Conservation (phyloP, 768 basidiomycete genomes). For the Pleurotus tuoliensis region DNA sequence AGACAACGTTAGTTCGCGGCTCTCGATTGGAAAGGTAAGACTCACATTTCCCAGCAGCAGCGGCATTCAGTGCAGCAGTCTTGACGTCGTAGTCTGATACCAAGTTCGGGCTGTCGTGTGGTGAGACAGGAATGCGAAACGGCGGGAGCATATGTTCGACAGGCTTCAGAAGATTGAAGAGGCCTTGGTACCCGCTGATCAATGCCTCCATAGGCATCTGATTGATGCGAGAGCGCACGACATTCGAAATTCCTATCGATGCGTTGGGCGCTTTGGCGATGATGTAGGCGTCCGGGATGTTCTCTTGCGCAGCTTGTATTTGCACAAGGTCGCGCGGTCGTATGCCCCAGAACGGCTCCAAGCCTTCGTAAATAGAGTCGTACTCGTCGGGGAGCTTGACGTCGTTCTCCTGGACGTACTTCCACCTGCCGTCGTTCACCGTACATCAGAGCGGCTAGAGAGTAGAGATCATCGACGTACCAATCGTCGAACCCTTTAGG, state of each 20-base stretch:
- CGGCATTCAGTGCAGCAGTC: slow-evolving; percentile 30
- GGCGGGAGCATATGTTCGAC: slow-evolving; percentile 38
- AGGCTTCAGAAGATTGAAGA: slow-evolving; percentile 36
- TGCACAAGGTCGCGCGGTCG: slow-evolving; percentile 31
- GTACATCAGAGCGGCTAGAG: neutral
- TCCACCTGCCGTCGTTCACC: slow-evolving; percentile 28
- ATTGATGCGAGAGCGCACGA: slow-evolving; percentile 23
- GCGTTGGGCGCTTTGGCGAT: slow-evolving; percentile 31
- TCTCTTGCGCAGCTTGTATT: slow-evolving; percentile 34
- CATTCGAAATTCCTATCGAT: slow-evolving; percentile 10
- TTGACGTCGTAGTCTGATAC: slow-evolving; percentile 32
- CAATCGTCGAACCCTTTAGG: slow-evolving; percentile 85
- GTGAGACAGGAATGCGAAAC: slow-evolving; percentile 49
- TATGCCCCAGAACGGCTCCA: slow-evolving; percentile 79
- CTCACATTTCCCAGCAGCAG: slow-evolving; percentile 32
- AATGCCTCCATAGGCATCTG: slow-evolving; percentile 22
- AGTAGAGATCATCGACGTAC: slow-evolving; percentile 42
- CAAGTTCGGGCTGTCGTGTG: slow-evolving; percentile 44
- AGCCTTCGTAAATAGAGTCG: slow-evolving; percentile 64
- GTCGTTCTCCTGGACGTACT: slow-evolving; percentile 52
- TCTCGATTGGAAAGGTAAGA: neutral
- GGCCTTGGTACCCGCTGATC: slow-evolving; percentile 24
- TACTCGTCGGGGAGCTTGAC: slow-evolving; percentile 85
- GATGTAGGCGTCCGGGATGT: slow-evolving; percentile 33
- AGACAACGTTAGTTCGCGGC: neutral